Conservation (phyloP, 208 protist species). For the Blastocrithidia nonstop region DNA sequence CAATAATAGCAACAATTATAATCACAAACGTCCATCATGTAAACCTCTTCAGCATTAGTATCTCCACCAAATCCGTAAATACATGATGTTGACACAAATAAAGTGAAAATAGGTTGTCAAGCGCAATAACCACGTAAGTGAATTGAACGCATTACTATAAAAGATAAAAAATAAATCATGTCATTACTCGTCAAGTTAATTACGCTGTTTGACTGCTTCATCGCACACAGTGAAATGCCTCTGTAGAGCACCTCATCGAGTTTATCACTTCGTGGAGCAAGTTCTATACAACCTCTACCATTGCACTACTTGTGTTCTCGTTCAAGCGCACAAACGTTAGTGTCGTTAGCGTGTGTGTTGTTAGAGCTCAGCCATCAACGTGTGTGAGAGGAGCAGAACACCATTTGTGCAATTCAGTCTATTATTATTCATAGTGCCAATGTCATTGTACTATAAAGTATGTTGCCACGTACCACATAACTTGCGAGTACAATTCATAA, state of each 20-base stretch:
- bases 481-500: too few relatives aligned
- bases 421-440: too few relatives aligned
- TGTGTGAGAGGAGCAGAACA: slow-evolving; percentile 9
- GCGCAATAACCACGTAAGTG: not conserved
- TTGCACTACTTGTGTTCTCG: slow-evolving; percentile 23
- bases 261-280: slow-evolving; percentile 25
- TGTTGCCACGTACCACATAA: too few relatives aligned
- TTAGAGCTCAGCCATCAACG: slow-evolving; percentile 9
- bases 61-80: not conserved
- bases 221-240: slow-evolving; percentile 53
- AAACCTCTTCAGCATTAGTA: not conserved
- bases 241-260: slow-evolving; percentile 18
- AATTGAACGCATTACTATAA: too few relatives aligned
- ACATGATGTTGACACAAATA: not conserved
- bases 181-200: slow-evolving; percentile 37
- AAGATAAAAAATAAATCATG: too few relatives aligned
- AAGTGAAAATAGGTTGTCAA: too few relatives aligned
- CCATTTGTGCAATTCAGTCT: too few relatives aligned
- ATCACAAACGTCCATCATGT: not conserved
- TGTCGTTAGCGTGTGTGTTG: slow-evolving; percentile 8
- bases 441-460: too few relatives aligned
- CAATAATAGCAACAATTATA: slow-evolving; percentile 11
- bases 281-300: slow-evolving; percentile 12
- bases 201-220: slow-evolving; percentile 52
- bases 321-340: slow-evolving; percentile 11